These are phyloP conservation scores for Trichoderma atrobrunneum DNA, from an alignment of 2,329 filamentous ascomycete species.

Conservation along the genomic window DNA sequence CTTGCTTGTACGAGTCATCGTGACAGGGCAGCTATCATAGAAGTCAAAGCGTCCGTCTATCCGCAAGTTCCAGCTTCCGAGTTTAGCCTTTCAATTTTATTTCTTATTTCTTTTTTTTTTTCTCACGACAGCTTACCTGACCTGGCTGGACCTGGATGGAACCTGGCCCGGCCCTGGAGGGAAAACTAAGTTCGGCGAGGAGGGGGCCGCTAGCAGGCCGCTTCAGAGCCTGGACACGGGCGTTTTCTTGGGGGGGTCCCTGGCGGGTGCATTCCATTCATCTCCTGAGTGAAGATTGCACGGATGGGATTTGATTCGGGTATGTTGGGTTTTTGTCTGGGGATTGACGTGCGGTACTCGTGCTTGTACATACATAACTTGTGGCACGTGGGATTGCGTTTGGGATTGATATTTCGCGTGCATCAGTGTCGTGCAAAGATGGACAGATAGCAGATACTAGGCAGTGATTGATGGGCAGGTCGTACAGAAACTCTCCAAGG, in stretches of 20 bases:
- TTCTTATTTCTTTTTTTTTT: not conserved
- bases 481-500: no score
- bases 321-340: not conserved
- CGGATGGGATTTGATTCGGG: not conserved
- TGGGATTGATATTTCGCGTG: not conserved
- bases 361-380: not conserved
- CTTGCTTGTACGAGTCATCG: not conserved
- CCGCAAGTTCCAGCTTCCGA: not conserved
- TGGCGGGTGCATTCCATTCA: not conserved
- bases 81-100: not conserved
- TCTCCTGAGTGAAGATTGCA: not conserved
- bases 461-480: not conserved
- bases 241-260: not conserved
- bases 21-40: not conserved
- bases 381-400: not conserved
- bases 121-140: not conserved
- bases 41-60: not conserved
- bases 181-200: not conserved
- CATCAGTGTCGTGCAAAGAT: not conserved
- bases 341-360: not conserved
- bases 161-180: not conserved
- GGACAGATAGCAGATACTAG: not conserved
- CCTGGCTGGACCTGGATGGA: not conserved
- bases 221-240: not conserved
- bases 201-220: slow-evolving; percentile 1